Base-by-base conservation (phyloP, 306 rosid species). In the Erythrophleum fordii region DNA sequence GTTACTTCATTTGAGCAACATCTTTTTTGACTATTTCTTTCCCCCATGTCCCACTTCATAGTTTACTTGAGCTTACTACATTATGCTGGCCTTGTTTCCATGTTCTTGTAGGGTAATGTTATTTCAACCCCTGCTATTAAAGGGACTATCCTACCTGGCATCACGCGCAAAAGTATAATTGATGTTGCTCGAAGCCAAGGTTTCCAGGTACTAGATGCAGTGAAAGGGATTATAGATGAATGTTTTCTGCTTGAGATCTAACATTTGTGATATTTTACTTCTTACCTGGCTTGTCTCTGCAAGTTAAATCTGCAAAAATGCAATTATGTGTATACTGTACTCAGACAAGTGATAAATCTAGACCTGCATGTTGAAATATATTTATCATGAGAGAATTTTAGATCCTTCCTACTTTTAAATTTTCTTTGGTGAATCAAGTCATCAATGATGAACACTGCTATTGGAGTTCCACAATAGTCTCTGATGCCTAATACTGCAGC, bases 81-180 rank as follows among this genome's bases (percentile, higher is more conserved):
- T 51, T 76, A 74, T 53, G 56, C 58, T 77, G 35, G 22, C 42
- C 41, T 73, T 37, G 26, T 78, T 65, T 73, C 42, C 35, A 68
- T 87, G 37, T 85, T 55, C n/a, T 85, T 61, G 52, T 73, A 93
- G 97, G 97, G 87, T 77, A 81, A 90, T 52, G 59, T 86, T 73
- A 92, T 96, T 81, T 89, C 92, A 46, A 96, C 99, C 77, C 98
- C 98, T 26, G 89, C 86, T 73, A 86, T 96, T 65, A 89, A 89
- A 77, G 99, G 99, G 77, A 93, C 99, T 51, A 93, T 96, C 83
- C 86, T 96, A 80, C 99, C 99, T 17, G 99, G 99, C 73, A 88
- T 96, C 77, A 96, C 99, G 66, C 91, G 99, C 73, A 96, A 93
- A 82, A 96, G 99, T 80, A 89, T 93, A 76, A 92, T 96, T 78